Base-by-base conservation (phyloP, 495 filamentous ascomycete genomes). In the Penicillium waksmanii region DNA sequence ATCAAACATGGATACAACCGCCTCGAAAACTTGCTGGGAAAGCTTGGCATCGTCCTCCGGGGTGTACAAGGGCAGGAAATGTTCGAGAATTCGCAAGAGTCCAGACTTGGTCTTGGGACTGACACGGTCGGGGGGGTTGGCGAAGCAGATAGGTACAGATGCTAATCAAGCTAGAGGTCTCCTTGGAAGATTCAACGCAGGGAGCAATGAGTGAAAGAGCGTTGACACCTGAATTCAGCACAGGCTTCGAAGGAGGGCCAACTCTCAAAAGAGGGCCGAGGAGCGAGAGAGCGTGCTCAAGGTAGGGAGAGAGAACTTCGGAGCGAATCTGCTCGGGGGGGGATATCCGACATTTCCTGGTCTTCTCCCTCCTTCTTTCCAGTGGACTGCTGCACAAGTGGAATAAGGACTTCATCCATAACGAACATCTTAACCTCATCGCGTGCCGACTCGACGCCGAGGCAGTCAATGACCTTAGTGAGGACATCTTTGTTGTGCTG, bases 391-490 rank as follows among this genome's bases (percentile, higher is more conserved):
- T 75, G 69, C 48, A 91, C 77, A 51, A 97, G 79, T 34, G 78
- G 76, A 10, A 70, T 63, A 43, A 98, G 65, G 44, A 97, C 87
- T 13, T 89, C 75, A 56, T 84, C 82, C 19, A 98, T 75, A 1
- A 93, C 83, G 68, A 90, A 97, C 0, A 89, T 67, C 62, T 93
- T 94, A 60, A 98, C 94, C 55, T 93, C 88, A 61, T 96, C 92
- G 67, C 93, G 96, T 7, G 89, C 85, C 38, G 89, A 94, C 43
- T 85, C 83, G 5, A 90, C 80, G 2, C 78, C 81, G 13, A 98
- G 72, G 65, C 86, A 89, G 58, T 91, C 86, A 40, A 90, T 81
- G 43, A 97, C 71, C 62, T 85, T 87, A 8, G 76, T 77, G 27
- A 98, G 66, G 33, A 96, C 79, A 27, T 79, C 69, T 18, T 77